phyloP scores from a whole-genome alignment of 2,329 filamentous ascomycete genomes.

The Amphichorda felina region DNA sequence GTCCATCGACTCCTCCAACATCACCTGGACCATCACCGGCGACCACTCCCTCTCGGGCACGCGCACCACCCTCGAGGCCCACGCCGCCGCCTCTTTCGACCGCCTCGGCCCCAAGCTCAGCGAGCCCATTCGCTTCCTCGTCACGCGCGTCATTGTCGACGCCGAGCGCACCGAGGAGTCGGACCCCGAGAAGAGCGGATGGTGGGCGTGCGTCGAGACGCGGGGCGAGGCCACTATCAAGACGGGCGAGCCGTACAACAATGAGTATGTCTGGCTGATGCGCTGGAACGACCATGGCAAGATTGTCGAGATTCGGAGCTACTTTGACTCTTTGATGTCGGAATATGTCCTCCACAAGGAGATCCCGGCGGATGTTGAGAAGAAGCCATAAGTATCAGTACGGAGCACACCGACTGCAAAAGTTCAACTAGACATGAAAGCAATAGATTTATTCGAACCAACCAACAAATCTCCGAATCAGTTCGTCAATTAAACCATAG shows the following conservation, averaged over 20 bases:
- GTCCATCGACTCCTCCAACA: slow-evolving; percentile 4
- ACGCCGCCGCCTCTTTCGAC: slow-evolving; percentile 9
- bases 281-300: slow-evolving; percentile 10
- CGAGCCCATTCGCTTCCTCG: slow-evolving; percentile 10
- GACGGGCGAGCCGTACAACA: slow-evolving; percentile 10
- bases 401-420: no score
- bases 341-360: no score
- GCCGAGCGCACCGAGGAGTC: slow-evolving; percentile 7
- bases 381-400: no score
- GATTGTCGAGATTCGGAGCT: slow-evolving; percentile 12
- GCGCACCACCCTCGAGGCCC: slow-evolving; percentile 6
- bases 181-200: no score
- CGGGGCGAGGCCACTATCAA: slow-evolving; percentile 9
- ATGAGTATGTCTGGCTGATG: slow-evolving; percentile 12
- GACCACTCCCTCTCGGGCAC: slow-evolving; percentile 12
- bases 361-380: no score
- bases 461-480: no score
- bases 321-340: slow-evolving; percentile 10
- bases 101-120: slow-evolving; percentile 8
- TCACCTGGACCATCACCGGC: slow-evolving; percentile 12
- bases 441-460: no score
- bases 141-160: slow-evolving; percentile 10
- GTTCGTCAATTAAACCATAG: no score
- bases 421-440: no score
- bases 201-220: slow-evolving; percentile 11